phyloP scores from a whole-genome alignment of 169 alveolate genomes.

The Cystoisospora suis region DNA sequence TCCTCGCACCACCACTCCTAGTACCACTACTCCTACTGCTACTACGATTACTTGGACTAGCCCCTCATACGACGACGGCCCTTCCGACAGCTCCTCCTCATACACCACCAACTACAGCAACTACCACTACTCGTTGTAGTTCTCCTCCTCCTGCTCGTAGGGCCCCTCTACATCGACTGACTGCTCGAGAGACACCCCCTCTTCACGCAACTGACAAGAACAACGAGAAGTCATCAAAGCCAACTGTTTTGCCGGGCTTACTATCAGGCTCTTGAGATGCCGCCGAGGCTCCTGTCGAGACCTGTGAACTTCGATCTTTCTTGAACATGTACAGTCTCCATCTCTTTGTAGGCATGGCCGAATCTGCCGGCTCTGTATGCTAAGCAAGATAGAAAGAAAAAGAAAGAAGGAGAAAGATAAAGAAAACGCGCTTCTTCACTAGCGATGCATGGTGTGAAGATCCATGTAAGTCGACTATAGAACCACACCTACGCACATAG shows the following conservation, averaged over 20 bases:
- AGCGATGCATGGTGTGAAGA: too few relatives aligned
- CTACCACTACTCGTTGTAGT: too few relatives aligned
- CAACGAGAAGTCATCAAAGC: neutral
- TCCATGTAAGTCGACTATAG: too few relatives aligned
- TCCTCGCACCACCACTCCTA: too few relatives aligned
- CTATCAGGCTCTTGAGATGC: conserved; percentile 31
- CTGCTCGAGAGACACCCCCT: neutral
- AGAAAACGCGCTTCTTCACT: neutral
- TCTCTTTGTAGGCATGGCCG: conserved; percentile 76
- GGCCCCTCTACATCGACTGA: neutral
- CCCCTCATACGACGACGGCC: too few relatives aligned
- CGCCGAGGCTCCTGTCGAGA: conserved; percentile 10
- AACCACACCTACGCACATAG: too few relatives aligned
- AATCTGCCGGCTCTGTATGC: conserved; percentile 84
- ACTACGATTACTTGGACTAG: too few relatives aligned
- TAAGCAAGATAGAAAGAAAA: conserved; percentile 28
- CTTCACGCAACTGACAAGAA: neutral
- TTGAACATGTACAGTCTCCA: conserved; percentile 88
- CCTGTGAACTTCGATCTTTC: conserved; percentile 46
- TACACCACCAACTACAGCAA: too few relatives aligned
- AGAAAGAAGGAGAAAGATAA: neutral
- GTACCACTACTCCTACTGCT: too few relatives aligned
- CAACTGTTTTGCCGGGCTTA: neutral
- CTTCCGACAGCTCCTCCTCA: too few relatives aligned
- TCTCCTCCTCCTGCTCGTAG: too few relatives aligned